Evolutionary conservation across 768 basidiomycete genomes (phyloP), one percentile per base, ranked within the genome.

Genomic region (Lactarius trivialis): DNA sequence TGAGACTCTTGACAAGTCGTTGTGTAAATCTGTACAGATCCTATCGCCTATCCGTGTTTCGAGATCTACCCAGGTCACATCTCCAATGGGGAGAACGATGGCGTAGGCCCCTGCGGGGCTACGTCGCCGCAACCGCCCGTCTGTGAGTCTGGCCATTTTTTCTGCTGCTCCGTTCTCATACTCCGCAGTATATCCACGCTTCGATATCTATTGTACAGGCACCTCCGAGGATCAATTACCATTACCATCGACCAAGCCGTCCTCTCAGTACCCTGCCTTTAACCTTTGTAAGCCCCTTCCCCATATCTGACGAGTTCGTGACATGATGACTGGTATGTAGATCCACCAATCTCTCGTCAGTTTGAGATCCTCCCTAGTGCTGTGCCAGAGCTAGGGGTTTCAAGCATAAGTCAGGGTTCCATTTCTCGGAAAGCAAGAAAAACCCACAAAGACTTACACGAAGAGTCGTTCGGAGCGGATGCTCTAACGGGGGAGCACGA

Each of bases 321-420:
- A 58, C 32, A 54, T 33, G 58, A 33, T 19, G 43, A 43, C 17
- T 26, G 12, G 43, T 19, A 8, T 54, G 15, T 58, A 72, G 71
- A 72, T 41, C 52, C 58, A 19, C 60, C 72, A 12, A 64, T 68
- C 28, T 73, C 72, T 55, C 72, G 70, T 48, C 52, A 70, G 49
- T 53, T 71, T n/a, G 67, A 72, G 52, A 60, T 69, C 7, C 70
- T 62, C 39, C 68, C 70, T 30, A 14, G 32, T 17, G 54, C 59
- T 24, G 32, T 26, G 26, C 58, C 36, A 49, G 28, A 21, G n/a
- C 56, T 45, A 6, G n/a, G 28, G 26, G 17, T 26, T n/a, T 21
- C 30, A 12, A 34, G 33, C n/a, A 19, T 39, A 54, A 33, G 33
- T 14, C 49, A 19, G 37, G 17, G 30, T 7, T 50, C 37, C 37